A percentile compares a stretch with the other conserved stretches of the same genome.
Conservation (phyloP, 1,139 yeast species). For the Suhomyces atakaporum region DNA sequence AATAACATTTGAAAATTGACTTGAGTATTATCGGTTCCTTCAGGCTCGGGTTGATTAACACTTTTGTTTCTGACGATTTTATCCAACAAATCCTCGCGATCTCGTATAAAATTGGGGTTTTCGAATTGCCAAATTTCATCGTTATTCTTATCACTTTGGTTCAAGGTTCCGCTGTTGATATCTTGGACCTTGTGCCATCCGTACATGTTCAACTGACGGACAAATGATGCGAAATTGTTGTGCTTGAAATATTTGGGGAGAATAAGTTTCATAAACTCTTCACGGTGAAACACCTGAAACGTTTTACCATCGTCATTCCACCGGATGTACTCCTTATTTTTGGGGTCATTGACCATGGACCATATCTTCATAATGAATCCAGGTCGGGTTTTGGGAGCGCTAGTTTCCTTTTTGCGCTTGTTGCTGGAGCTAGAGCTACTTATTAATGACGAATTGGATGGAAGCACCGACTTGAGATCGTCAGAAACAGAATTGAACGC, state of each 20-base stretch:
- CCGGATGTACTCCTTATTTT: conserved; percentile 66
- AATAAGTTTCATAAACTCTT: conserved; percentile 79
- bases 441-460: conserved; percentile 2
- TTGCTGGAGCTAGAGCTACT: conserved; percentile 17
- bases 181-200: conserved; percentile 97
- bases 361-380: conserved; percentile 91
- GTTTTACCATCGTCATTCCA: conserved; percentile 89
- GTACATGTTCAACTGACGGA: conserved; percentile 91
- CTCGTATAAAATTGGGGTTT: conserved; percentile 75
- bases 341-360: conserved; percentile 88
- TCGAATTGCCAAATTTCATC: conserved; percentile 75
- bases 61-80: conserved; percentile 57
- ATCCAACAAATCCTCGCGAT: conserved; percentile 70
- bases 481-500: conserved; percentile 14
- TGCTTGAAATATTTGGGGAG: conserved; percentile 92
- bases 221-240: conserved; percentile 77
- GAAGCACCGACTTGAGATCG: conserved; percentile 8
- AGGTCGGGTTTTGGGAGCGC: conserved; percentile 55
- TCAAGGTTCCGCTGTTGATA: conserved; percentile 65
- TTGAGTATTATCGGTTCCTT: conserved; percentile 14
- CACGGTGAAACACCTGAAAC: conserved; percentile 82
- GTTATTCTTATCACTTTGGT: conserved; percentile 47
- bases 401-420: conserved; percentile 33
- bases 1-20: conserved; percentile 59
- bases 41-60: conserved; percentile 19